Evolutionary conservation across 768 basidiomycete species (phyloP), one percentile per base, ranked within the genome.

Genomic region (Xerocomus potaroensis): DNA sequence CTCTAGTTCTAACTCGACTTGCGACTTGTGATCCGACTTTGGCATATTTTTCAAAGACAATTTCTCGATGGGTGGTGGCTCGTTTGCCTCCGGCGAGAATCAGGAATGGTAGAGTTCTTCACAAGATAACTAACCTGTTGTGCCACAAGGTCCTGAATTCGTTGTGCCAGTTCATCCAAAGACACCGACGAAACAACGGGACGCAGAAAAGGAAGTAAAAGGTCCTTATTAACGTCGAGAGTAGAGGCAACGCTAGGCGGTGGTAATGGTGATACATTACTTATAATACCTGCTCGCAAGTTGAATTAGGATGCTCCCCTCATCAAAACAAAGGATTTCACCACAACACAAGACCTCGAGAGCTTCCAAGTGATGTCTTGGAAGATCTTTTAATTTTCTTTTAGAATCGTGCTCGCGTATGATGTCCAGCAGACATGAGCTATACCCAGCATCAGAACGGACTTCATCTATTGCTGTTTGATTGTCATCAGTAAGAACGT

Each of bases 401-500:
- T 71, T 65, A 12, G 60, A 45, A 8, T 57, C 35, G 30, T 49
- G 50, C 30, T 57, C 61, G 26, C 66, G 77, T 21, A 78, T 74
- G 22, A 89, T 80, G 5, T 79, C 76, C 41, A 89, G 64, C 5
- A 93, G 74, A 58, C 79, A 84, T 6, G 81, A 70, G 41, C 79
- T 71, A 57, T 86, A 86, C 2, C 73, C 70, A 12, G 75, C 76
- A 60, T 86, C 73, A 22, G 74, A 64, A 18, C 81, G 74, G 16
- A 94, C 61, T 45, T 83, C 81, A n/a, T 77, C 63, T 43, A 84
- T 80, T 24, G 83, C 80, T 15, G 84, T 77, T n/a, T 68, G 71
- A 52, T 96, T 97, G 60, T 96, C 94, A 62, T 94, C 91, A 2
- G 91, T 90, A 22, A 97, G 72, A 49, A 95, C 89, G 64, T 95